phyloP scores from a whole-genome alignment of 345 rosid species.

The Salix udensis region DNA sequence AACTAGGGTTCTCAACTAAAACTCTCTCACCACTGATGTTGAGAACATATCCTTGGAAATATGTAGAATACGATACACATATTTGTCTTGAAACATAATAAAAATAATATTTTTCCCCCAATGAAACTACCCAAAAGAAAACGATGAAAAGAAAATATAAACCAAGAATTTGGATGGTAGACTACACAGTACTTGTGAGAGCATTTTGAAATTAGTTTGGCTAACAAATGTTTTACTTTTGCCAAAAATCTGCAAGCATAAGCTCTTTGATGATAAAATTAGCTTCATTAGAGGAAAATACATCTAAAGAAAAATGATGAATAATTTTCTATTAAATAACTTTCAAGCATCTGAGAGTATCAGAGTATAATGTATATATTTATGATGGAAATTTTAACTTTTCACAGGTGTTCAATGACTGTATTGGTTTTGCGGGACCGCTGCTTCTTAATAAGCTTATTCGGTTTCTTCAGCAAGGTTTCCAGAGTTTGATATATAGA shows the following conservation, averaged over 20 bases:
- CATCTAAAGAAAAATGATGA: not conserved
- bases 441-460: conserved; percentile 78
- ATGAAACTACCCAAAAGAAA: not conserved
- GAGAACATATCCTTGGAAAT: not conserved
- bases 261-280: not conserved
- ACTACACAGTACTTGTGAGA: not conserved
- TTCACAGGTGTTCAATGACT: conserved; percentile 73
- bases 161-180: not conserved
- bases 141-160: not conserved
- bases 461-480: conserved; percentile 78
- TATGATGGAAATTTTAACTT: conserved; percentile 2
- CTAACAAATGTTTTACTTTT: not conserved
- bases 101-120: not conserved
- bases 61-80: not conserved
- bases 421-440: conserved; percentile 77
- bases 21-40: not conserved
- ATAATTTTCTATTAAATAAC: not conserved
- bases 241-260: no score
- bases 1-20: not conserved
- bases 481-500: conserved; percentile 9
- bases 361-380: not conserved
- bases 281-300: not conserved
- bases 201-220: not conserved
- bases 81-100: not conserved
- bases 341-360: no score